A percentile compares a stretch with the other conserved stretches of the same genome.
Evolutionary conservation across 2,329 filamentous ascomycete genomes (phyloP).

Genomic region (Pseudonectria foliicola): DNA sequence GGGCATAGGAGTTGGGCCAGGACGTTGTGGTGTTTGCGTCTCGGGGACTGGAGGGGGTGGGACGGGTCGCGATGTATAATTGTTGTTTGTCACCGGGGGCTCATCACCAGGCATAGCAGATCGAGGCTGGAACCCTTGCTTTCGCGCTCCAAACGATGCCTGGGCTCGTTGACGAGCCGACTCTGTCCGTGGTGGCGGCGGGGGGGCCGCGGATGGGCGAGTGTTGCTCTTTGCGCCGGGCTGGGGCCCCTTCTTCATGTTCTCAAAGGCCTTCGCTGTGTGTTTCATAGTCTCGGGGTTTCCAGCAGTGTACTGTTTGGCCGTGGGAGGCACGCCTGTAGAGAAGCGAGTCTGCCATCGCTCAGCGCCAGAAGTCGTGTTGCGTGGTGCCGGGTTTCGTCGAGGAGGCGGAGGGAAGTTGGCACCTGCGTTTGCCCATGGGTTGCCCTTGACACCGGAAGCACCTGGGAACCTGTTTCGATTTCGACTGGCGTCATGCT

Average conservation of each 20-base stretch:
- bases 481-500: conserved; percentile 44
- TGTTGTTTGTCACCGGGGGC: conserved; percentile 41
- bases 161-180: conserved; percentile 47
- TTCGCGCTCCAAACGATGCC: conserved; percentile 46
- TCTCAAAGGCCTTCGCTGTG: conserved; percentile 35
- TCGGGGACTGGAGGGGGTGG: conserved; percentile 17
- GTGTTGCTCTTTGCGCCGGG: conserved; percentile 18
- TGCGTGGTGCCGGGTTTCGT: conserved; percentile 26
- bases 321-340: conserved; percentile 34
- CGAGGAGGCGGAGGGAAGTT: conserved; percentile 46
- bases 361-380: conserved; percentile 33
- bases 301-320: conserved; percentile 29
- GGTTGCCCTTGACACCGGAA: conserved; percentile 51
- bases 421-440: conserved; percentile 43
- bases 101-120: conserved; percentile 45
- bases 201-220: conserved; percentile 27
- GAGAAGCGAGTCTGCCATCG: conserved; percentile 39
- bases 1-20: conserved; percentile 22
- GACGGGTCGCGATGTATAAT: conserved; percentile 38
- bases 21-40: conserved; percentile 5
- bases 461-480: conserved; percentile 37
- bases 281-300: conserved; percentile 34
- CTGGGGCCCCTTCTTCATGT: conserved; percentile 34
- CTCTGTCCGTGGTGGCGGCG: conserved; percentile 41
- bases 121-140: conserved; percentile 42